Conservation (phyloP, 805 yeast species). For the Saturnispora gosingensis region DNA sequence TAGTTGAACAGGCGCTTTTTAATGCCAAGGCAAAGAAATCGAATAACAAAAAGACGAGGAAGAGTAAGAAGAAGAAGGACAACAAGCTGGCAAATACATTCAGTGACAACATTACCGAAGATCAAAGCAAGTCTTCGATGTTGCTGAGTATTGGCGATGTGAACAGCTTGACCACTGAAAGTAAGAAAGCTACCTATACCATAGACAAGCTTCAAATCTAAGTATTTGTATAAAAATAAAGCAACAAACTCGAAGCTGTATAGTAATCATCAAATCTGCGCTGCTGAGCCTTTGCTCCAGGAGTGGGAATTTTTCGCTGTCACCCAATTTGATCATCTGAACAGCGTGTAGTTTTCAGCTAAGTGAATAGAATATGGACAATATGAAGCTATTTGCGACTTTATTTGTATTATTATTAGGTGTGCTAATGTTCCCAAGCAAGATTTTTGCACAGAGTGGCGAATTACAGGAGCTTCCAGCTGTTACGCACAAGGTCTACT, state of each 20-base stretch:
- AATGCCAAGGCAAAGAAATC: slow-evolving; percentile 14
- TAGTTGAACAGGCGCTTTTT: slow-evolving; percentile 36
- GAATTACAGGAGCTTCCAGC: slow-evolving; percentile 35
- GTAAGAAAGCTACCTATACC: slow-evolving; percentile 45
- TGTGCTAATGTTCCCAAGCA: slow-evolving; percentile 15
- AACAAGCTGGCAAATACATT: slow-evolving; percentile 9
- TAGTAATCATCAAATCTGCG: not conserved
- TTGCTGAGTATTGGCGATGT: slow-evolving; percentile 19
- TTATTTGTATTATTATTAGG: slow-evolving; percentile 15
- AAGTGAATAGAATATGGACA: slow-evolving; percentile 1
- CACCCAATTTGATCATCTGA: not conserved
- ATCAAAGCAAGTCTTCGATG: slow-evolving; percentile 18
- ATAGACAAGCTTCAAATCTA: slow-evolving; percentile 39
- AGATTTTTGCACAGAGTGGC: slow-evolving; percentile 10
- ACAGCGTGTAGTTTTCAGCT: not conserved
- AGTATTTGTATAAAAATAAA: not conserved
- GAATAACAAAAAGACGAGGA: slow-evolving; percentile 5
- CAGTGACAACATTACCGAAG: slow-evolving; percentile 18
- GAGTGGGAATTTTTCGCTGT: not conserved
- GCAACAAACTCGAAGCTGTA: not conserved
- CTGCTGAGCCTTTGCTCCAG: not conserved
- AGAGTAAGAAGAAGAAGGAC: slow-evolving; percentile 15
- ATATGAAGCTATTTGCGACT: slow-evolving; percentile 20
- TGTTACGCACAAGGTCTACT: slow-evolving; percentile 73
- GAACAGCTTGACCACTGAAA: slow-evolving; percentile 11